Evolutionary conservation across 164 flowering plant genomes (phyloP).

Genomic region (Stephania cephalantha): DNA sequence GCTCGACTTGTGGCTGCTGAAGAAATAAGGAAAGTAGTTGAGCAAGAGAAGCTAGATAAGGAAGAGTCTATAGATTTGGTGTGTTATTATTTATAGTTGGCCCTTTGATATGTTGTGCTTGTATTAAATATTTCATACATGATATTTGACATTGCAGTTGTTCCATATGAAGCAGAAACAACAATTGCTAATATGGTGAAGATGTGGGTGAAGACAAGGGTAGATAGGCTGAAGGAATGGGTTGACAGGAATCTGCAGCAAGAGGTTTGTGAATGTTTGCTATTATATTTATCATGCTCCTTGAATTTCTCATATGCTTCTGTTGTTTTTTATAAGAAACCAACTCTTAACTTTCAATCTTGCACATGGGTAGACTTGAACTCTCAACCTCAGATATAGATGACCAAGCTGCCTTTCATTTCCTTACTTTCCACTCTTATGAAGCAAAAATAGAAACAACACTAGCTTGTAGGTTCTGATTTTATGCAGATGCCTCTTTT

Average conservation of each 20-base stretch:
- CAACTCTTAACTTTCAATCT: background rate
- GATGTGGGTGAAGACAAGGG: constrained; percentile 56
- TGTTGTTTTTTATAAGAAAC: background rate
- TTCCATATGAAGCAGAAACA: constrained; percentile 75
- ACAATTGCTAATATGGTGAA: constrained; percentile 42
- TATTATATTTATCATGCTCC: background rate
- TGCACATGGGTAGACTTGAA: background rate
- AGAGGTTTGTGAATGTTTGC: constrained; percentile 45
- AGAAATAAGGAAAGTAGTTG: too few species aligned
- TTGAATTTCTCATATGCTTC: background rate
- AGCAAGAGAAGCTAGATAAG: too few species aligned
- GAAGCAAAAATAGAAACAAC: background rate
- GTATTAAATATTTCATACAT: too few species aligned
- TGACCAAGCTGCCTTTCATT: background rate
- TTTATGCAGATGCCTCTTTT: background rate
- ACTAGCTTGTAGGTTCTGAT: background rate
- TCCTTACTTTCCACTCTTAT: background rate
- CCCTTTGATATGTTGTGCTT: too few species aligned
- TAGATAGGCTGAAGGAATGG: constrained; percentile 37
- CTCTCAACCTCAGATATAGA: too few species aligned
- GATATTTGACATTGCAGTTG: too few species aligned
- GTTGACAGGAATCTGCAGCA: constrained; percentile 57
- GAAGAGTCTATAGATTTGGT: too few species aligned
- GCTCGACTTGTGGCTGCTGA: too few species aligned
- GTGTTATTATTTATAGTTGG: too few species aligned